A percentile compares a stretch with the other conserved stretches of the same genome.
Conservation (phyloP, 2,329 filamentous ascomycete species). For the Colletotrichum sublineola region DNA sequence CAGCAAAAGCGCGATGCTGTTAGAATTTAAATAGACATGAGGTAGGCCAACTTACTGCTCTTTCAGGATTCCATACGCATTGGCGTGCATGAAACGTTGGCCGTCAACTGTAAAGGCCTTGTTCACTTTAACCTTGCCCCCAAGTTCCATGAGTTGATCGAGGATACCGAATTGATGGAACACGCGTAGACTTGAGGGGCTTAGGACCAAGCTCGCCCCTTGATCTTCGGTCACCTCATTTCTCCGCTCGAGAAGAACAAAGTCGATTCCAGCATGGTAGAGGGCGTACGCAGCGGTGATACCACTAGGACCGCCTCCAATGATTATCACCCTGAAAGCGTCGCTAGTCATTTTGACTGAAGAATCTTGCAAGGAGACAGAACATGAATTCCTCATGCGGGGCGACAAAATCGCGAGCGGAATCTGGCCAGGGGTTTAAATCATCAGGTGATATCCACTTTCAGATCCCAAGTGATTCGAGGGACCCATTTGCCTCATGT, state of each 20-base stretch:
- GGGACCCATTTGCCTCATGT: background rate
- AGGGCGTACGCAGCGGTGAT: constrained; percentile 50
- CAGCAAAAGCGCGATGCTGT: background rate
- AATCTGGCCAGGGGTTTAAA: background rate
- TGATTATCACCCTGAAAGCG: constrained; percentile 48
- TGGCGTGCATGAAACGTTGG: constrained; percentile 13
- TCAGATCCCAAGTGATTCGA: background rate
- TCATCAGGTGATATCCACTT: background rate
- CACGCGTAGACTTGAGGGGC: constrained; percentile 47
- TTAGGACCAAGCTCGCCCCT: constrained; percentile 49
- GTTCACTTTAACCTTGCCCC: constrained; percentile 11
- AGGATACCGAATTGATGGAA: constrained; percentile 51
- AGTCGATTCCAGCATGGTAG: constrained; percentile 51
- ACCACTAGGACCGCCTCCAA: constrained; percentile 51
- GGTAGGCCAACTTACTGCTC: constrained; percentile 8
- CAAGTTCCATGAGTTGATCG: constrained; percentile 31
- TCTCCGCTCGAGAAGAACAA: constrained; percentile 50
- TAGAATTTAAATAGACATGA: background rate
- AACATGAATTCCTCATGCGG: background rate
- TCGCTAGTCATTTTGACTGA: constrained; percentile 47
- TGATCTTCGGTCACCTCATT: constrained; percentile 45
- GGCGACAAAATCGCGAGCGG: background rate
- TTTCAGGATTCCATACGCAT: background rate
- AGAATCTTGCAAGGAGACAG: background rate
- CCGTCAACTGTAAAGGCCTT: constrained; percentile 27